Evolutionary conservation across 2,329 filamentous ascomycete genomes (phyloP).

Genomic region (Teratosphaeria nubilosa): DNA sequence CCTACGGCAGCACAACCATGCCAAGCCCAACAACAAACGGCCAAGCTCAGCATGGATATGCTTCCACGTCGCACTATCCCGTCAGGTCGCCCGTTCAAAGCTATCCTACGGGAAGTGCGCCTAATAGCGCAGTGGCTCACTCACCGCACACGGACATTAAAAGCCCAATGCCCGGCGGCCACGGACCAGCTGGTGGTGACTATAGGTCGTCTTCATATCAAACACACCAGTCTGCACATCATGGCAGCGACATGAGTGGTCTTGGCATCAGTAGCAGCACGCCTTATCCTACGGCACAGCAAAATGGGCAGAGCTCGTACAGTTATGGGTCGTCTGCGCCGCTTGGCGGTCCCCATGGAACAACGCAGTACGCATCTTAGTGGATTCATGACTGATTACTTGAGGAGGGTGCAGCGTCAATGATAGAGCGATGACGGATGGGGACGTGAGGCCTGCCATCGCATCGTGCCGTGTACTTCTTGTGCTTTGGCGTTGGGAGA

Average conservation of each 20-base stretch:
- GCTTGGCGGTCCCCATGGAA: slow-evolving; percentile 1
- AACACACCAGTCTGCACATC: slow-evolving; percentile 13
- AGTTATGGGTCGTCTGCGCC: slow-evolving; percentile 12
- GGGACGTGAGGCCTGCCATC: not conserved
- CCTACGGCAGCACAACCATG: slow-evolving; percentile 14
- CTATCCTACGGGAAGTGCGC: slow-evolving; percentile 20
- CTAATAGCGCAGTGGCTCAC: slow-evolving; percentile 17
- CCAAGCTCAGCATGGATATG: slow-evolving; percentile 18
- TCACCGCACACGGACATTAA: slow-evolving; percentile 20
- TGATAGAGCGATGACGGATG: not conserved
- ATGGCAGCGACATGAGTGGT: slow-evolving; percentile 18
- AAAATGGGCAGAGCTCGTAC: slow-evolving; percentile 13
- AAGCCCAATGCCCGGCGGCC: slow-evolving; percentile 16
- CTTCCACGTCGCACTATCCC: slow-evolving; percentile 16
- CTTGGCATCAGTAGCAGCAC: slow-evolving; percentile 19
- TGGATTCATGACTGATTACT: no score
- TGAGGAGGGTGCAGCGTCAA: not conserved
- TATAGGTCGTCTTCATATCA: slow-evolving; percentile 2
- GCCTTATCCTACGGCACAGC: slow-evolving; percentile 16
- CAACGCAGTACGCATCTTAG: slow-evolving; percentile 3
- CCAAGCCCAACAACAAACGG: slow-evolving; percentile 18
- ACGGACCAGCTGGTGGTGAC: not conserved
- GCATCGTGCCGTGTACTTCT: not conserved
- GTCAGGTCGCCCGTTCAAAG: slow-evolving; percentile 21
- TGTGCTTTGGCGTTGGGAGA: not conserved